Conservation (phyloP, 2,329 filamentous ascomycete genomes). For the Penicillium occitanis region DNA sequence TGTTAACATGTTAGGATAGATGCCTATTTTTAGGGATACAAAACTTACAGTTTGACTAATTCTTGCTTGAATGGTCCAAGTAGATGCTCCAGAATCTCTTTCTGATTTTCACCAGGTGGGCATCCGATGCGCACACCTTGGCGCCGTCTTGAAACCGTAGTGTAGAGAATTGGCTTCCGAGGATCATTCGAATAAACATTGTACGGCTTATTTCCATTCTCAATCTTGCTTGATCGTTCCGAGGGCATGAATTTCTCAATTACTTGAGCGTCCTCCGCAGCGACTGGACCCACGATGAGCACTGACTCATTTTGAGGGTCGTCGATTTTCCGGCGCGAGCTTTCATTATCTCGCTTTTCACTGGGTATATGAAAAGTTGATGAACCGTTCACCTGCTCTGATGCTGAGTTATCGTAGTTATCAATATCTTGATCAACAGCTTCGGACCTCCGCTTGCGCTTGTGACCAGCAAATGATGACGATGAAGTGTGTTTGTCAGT, state of each 20-base stretch:
- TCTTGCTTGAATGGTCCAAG: conserved; percentile 56
- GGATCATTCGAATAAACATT: conserved; percentile 52
- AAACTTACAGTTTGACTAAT: conserved; percentile 53
- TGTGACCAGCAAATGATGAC: conserved; percentile 30
- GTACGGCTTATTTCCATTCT: conserved; percentile 48
- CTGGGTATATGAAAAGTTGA: conserved; percentile 29
- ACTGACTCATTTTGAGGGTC: conserved; percentile 45
- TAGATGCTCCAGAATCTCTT: conserved; percentile 59
- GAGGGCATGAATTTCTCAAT: conserved; percentile 59
- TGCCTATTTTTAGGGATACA: conserved; percentile 22
- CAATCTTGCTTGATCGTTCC: conserved; percentile 39
- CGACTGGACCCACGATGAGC: conserved; percentile 61
- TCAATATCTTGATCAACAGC: conserved; percentile 27
- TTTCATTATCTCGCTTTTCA: conserved; percentile 33
- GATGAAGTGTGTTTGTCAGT: conserved; percentile 32
- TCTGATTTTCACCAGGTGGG: conserved; percentile 50
- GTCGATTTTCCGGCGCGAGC: conserved; percentile 34
- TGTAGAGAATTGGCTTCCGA: conserved; percentile 48
- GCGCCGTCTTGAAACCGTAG: conserved; percentile 52
- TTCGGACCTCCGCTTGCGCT: conserved; percentile 40
- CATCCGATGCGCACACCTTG: conserved; percentile 48
- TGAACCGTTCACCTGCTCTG: conserved; percentile 25
- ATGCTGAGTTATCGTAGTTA: conserved; percentile 22
- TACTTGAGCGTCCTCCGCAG: conserved; percentile 61
- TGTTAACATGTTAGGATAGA: conserved; percentile 27